Evolutionary conservation across 1,139 yeast species (phyloP), one percentile per base, ranked within the genome.

Genomic region (Kodamaea ohmeri): DNA sequence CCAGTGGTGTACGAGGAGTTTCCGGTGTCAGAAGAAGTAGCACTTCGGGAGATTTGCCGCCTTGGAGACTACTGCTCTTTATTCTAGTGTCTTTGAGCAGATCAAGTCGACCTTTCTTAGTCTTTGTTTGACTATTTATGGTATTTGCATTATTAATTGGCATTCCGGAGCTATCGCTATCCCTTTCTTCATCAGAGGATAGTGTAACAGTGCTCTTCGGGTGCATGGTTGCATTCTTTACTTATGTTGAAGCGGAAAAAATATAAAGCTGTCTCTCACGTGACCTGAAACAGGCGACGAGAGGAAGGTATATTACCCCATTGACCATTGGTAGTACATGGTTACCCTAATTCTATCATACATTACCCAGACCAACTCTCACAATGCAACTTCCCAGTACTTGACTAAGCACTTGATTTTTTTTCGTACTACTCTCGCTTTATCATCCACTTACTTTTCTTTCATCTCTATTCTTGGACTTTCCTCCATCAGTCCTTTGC

Each of bases 111-210:
- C 37, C 37, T 6, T 19, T 19, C 19, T 9, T 16, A 12, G 15
- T 15, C 7, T 6, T 12, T 14, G 15, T 15, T 26, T 26, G 14
- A 13, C 25, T 24, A 9, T 24, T 24, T 13, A 13, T n/a, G n/a
- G 25, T 9, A 6, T 13, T 9, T 9, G 25, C 12, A 9, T 13
- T 11, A 4, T 25, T 8, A 5, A 25, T 9, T 14, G 17, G 8
- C 17, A 25, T 8, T 11, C 16, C 4, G 15, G 28, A 6, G 11
- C 20, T 27, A 15, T 30, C 31, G 4, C 25, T 21, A 6, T 38
- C 12, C 12, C 28, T 9, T 25, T 25, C 41, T n/a, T 27, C 38
- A 21, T 38, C 41, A 4, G 41, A 32, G n/a, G 40, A 38, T 9
- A 34, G 35, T n/a, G 22, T 18, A n/a, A 38, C 35, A 6, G 35